Conservation (phyloP, 163 green algal genomes). For the Picocystis sp. region DNA sequence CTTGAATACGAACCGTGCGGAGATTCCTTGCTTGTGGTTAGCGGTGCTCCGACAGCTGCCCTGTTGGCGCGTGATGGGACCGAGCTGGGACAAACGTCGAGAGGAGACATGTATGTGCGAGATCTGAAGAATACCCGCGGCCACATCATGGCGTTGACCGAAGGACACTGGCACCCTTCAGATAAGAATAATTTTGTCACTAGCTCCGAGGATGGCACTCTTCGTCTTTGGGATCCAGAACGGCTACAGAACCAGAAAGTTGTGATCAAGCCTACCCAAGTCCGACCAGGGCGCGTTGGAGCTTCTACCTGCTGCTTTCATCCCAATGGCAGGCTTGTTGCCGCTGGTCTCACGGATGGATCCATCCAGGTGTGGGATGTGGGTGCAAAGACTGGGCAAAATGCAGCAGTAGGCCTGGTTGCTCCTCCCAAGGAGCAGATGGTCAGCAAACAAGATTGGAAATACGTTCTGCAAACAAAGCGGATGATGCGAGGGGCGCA, state of each 20-base stretch:
- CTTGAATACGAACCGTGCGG: conserved; percentile 61
- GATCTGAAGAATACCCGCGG: conserved; percentile 92
- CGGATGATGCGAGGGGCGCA: conserved; percentile 3
- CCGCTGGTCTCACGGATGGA: conserved; percentile 62
- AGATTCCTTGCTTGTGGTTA: conserved; percentile 77
- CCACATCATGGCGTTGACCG: conserved; percentile 59
- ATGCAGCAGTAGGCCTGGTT: conserved; percentile 44
- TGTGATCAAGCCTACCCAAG: conserved; percentile 80
- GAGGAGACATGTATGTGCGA: conserved; percentile 96
- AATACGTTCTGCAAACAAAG: conserved; percentile 36
- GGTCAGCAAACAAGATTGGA: conserved; percentile 44
- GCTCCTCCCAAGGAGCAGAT: conserved; percentile 30
- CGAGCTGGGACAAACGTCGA: conserved; percentile 49
- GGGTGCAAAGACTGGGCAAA: conserved; percentile 47
- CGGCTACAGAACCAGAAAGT: conserved; percentile 40
- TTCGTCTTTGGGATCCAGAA: conserved; percentile 76
- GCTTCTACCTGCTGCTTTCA: conserved; percentile 60
- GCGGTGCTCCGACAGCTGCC: conserved; percentile 38
- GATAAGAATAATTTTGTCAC: conserved; percentile 65
- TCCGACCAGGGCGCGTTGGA: conserved; percentile 41
- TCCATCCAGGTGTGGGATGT: conserved; percentile 64
- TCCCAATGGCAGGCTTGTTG: conserved; percentile 55
- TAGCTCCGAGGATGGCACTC: conserved; percentile 73
- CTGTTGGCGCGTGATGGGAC: conserved; percentile 79
- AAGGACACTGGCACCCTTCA: conserved; percentile 71